phyloP scores from a whole-genome alignment of 106 monocot genomes.

The Dioscorea zingiberensis region DNA sequence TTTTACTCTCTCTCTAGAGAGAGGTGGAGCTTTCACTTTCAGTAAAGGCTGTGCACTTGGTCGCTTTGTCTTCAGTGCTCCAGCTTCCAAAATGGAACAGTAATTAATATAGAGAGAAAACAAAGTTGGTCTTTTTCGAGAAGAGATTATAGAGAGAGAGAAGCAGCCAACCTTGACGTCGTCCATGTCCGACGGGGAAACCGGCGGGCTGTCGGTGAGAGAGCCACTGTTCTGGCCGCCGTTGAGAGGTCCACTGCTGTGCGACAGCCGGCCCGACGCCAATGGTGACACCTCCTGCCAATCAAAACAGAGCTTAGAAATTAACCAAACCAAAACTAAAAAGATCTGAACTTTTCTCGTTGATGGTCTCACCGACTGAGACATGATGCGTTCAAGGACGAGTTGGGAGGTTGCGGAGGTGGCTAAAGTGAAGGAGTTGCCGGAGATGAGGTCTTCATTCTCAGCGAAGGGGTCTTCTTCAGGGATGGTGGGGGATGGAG shows the following conservation, averaged over 20 bases:
- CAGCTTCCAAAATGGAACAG: background rate
- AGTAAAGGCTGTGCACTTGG: background rate
- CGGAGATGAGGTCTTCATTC: slow-evolving; percentile 5
- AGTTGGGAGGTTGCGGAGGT: slow-evolving; percentile 84
- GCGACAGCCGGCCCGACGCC: slow-evolving; percentile 78
- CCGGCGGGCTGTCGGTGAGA: slow-evolving; percentile 82
- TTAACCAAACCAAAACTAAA: background rate
- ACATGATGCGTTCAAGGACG: slow-evolving; percentile 87
- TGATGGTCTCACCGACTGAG: slow-evolving; percentile 60
- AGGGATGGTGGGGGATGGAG: background rate
- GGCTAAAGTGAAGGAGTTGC: slow-evolving; percentile 72
- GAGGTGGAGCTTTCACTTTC: background rate
- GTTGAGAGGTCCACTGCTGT: slow-evolving; percentile 92
- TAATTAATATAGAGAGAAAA: background rate
- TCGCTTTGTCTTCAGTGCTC: slow-evolving; percentile 15
- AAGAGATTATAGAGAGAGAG: background rate
- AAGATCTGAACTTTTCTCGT: too few species aligned
- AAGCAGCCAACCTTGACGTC: slow-evolving; percentile 41
- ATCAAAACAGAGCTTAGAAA: slow-evolving; percentile 1
- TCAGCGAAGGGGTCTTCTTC: too few species aligned
- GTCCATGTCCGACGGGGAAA: slow-evolving; percentile 74
- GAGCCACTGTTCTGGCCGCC: slow-evolving; percentile 48
- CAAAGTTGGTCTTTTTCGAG: background rate
- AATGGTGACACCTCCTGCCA: slow-evolving; percentile 75
- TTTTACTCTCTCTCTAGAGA: slow-evolving; percentile 1